Percentiles rank a stretch among this genome's conserved stretches.
Evolutionary conservation across 768 basidiomycete genomes (phyloP).

Genomic region (Artomyces pyxidatus): DNA sequence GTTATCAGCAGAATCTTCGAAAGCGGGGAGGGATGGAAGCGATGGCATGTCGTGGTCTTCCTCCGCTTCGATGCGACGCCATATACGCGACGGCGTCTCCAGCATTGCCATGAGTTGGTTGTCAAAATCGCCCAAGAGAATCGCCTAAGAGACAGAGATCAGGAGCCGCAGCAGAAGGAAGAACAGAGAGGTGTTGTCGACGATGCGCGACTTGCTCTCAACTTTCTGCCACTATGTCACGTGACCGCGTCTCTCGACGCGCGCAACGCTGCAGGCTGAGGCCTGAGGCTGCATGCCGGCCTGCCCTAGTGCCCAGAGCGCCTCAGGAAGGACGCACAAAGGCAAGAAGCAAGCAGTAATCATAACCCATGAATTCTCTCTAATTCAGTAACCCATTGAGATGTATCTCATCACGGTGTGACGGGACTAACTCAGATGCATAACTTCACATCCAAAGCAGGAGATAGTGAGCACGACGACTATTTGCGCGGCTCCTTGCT

Average conservation of each 20-base stretch:
- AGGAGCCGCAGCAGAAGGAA: too few relatives aligned
- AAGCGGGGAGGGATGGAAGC: conserved; percentile 64
- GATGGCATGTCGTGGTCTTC: conserved; percentile 76
- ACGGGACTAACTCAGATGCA: too few relatives aligned
- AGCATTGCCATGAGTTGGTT: conserved; percentile 17
- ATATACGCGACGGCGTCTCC: conserved; percentile 81
- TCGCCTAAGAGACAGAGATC: too few relatives aligned
- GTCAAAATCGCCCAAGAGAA: not conserved
- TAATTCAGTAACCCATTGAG: too few relatives aligned
- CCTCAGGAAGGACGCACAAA: not conserved
- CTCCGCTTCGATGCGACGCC: conserved; percentile 73
- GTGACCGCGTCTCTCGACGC: too few relatives aligned
- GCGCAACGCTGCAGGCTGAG: not conserved
- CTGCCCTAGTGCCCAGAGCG: not conserved
- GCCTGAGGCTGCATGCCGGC: not conserved
- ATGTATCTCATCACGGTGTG: too few relatives aligned
- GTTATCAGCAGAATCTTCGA: conserved; percentile 52
- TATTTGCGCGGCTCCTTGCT: not conserved
- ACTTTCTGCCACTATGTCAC: not conserved
- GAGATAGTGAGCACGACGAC: too few relatives aligned
- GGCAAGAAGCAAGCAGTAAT: not conserved
- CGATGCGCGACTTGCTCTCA: not conserved
- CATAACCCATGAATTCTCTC: too few relatives aligned
- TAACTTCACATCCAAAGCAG: too few relatives aligned
- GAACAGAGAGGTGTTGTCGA: too few relatives aligned